Base-by-base conservation (phyloP, 129 eudicot genomes). In the Chrysanthemum makinoi region DNA sequence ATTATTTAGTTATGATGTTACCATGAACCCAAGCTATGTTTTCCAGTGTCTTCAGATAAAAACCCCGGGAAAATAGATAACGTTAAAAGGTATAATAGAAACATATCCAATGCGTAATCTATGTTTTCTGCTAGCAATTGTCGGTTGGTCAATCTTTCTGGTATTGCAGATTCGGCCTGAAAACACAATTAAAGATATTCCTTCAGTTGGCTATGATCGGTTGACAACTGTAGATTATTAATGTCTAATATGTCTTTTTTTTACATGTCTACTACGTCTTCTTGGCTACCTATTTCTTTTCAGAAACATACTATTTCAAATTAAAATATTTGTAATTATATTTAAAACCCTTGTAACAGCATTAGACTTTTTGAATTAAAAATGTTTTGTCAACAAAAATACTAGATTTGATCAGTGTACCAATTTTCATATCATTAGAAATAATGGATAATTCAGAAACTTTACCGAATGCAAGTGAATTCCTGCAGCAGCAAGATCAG, bases 61-160 rank as follows among this genome's bases (percentile, higher is more conserved):
- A 83, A 83, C 51, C 84, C 87, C 0, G 87, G 87, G 51, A 83
- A 83, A 7, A 83, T 63, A 48, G 87, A 83, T 33, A 79, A 11
- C 5, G 87, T 53, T 33, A 83, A 22, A 39, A 70, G 60, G 49
- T 75, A 79, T 59, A 72, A 72, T n/a, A 83, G 49, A 75, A 79
- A 76, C 84, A 83, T 61, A 62, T 76, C 81, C 43, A 79, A 8
- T 2, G 68, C 79, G 10, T 83, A 83, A 79, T 79, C 87, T 30
- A 30, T 75, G 49, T 83, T 83, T 66, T 83, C 35, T 46, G 5
- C 11, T 47, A 79, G 19, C 72, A 79, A 67, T 50, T 83, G 73
- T 51, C 10, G 75, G 70, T 28, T 75, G 75, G 70, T 79, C 54
- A 79, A 55, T 72, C 84, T 63, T 52, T 79, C 81, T 8, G 44